phyloP scores from a whole-genome alignment of 805 yeast genomes.

The Allodekkera sacchari region DNA sequence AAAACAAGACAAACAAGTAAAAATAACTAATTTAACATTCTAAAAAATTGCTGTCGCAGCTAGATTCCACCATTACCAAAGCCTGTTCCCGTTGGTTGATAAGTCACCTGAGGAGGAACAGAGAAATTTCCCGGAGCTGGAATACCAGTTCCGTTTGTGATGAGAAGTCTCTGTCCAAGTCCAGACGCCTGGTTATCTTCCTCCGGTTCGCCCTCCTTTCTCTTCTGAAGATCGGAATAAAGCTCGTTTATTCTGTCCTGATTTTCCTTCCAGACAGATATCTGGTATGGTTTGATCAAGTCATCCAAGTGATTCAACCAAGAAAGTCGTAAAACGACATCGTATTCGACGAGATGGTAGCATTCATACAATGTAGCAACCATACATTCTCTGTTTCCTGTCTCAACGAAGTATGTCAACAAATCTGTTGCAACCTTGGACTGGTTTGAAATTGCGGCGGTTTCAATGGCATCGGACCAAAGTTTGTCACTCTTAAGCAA shows the following conservation, averaged over 20 bases:
- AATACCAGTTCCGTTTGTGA: conserved; percentile 65
- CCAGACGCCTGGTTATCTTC: conserved; percentile 37
- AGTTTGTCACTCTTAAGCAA: conserved; percentile 85
- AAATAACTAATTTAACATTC: not conserved
- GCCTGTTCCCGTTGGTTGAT: conserved; percentile 66
- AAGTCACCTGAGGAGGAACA: conserved; percentile 41
- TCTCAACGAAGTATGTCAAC: conserved; percentile 86
- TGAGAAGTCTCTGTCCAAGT: conserved; percentile 62
- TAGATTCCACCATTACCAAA: conserved; percentile 48
- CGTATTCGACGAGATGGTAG: conserved; percentile 71
- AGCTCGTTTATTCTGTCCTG: conserved; percentile 56
- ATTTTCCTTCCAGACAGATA: conserved; percentile 77
- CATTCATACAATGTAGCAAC: conserved; percentile 83
- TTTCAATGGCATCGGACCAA: conserved; percentile 90
- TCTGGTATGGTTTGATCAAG: conserved; percentile 86
- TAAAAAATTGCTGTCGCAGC: no score
- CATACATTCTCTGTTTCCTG: conserved; percentile 93
- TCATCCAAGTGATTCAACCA: conserved; percentile 85
- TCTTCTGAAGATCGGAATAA: conserved; percentile 59
- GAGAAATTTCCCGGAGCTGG: conserved; percentile 20
- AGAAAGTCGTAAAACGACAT: conserved; percentile 78
- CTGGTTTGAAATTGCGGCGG: conserved; percentile 77
- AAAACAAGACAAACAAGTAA: not conserved
- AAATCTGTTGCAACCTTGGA: conserved; percentile 81
- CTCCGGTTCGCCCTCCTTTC: conserved; percentile 45